Evolutionary conservation across 2,329 filamentous ascomycete species (phyloP), one percentile per base, ranked within the genome.

Genomic region (Gaeumannomyces sp.): DNA sequence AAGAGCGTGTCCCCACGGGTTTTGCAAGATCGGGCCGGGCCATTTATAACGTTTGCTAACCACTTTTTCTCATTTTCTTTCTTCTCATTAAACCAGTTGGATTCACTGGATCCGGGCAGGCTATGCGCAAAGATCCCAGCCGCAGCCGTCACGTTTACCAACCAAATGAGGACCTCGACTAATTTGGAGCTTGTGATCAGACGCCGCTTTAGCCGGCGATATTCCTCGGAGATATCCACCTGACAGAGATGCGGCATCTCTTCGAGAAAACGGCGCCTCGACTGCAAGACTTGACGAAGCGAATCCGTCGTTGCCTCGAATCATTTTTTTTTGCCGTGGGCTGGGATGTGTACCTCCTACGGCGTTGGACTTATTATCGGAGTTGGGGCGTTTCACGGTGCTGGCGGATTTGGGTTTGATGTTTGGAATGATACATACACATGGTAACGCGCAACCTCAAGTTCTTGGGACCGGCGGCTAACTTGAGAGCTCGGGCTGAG

Each of bases 41-140:
- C 27, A 13, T 57, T 31, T 16, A 27, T 8, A 22, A 11, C 7
- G 16, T 28, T 29, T 25, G 50, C 60, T 71, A 60, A 28, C 25
- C 4, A 22, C 60, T 10, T 28, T 29, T 29, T 29, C 6, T 29
- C n/a, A n/a, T 29, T 29, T 29, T 29, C 6, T 38, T 16, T 19
- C 6, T 19, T 38, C 60, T 35, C 7, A 27, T 56, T 27, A 6
- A 27, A 61, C 8, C 69, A 97, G 95, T 99, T 73, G 95, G 95
- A 45, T 97, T 99, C 73, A 97, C 92, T 11, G 95, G 95, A 67
- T 97, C 93, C 64, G 95, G 95, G 66, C 92, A 97, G 77, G 85
- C 90, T 69, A 98, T 98, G 95, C 91, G 93, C 71, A 97, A 97
- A 77, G 95, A 97, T 74, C 86, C 87, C 61, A 87, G 89, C 67